Evolutionary conservation across 768 basidiomycete genomes (phyloP), one percentile per base, ranked within the genome.

Genomic region (Coprinopsis sp.): DNA sequence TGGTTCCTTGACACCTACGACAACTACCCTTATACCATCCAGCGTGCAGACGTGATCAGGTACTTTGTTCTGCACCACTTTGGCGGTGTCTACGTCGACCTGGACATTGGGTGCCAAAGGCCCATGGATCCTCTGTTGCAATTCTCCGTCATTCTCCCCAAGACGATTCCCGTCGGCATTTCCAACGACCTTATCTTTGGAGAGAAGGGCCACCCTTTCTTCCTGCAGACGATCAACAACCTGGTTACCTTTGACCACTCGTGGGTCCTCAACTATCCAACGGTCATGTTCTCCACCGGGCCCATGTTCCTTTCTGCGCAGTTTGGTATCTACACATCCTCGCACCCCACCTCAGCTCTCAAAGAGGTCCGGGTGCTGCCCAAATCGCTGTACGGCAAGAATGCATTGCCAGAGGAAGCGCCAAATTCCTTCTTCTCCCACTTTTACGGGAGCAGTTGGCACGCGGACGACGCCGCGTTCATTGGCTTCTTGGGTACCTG

Each of bases 211-310:
- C 91, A 93, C 53, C 87, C 91, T 1, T 90, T 99, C 71, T 76
- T 98, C 70, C 84, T 85, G 30, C 89, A 94, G 66, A 89, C 91
- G 40, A 94, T 97, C 53, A 87, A 94, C 69, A 91, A 87, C 62
- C 79, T 97, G 50, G 75, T 82, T 58, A 83, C 84, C 18, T 99
- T 95, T 62, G 91, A 98, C 68, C 91, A 95, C 63, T 79, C 82
- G 43, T 99, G 91, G 84, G 64, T 96, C 44, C 81, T 94, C 61
- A 96, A 98, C 67, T 99, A 99, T 57, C 96, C 96, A 25, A 99
- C 96, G 22, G 96, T 99, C 72, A 99, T 99, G 96, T 99, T 99
- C 69, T 92, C 92, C 44, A 99, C 96, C 0, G 95, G 95, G 1
- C 96, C 96, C 58, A 99, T 99, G 96, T 99, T 97, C 68, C 70